phyloP scores from a whole-genome alignment of 306 rosid species.

The Sicyos baderoa region DNA sequence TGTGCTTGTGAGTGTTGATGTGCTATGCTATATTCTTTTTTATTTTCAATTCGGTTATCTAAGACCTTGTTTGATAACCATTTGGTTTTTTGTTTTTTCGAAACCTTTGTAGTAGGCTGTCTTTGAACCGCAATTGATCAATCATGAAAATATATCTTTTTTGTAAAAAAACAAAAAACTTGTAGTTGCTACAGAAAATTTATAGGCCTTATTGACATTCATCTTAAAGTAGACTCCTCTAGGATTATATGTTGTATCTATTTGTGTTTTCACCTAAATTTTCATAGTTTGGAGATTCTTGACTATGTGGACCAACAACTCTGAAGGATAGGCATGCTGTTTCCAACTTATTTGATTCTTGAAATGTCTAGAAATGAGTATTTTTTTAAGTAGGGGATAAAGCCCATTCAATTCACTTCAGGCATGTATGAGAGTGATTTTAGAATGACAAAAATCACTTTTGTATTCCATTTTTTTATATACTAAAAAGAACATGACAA shows the following conservation, averaged over 20 bases:
- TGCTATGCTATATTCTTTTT: not conserved
- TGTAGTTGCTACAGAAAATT: not conserved
- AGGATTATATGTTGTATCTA: not conserved
- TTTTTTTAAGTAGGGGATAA: too few relatives aligned
- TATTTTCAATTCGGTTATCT: not conserved
- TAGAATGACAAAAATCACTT: too few relatives aligned
- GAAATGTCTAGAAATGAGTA: too few relatives aligned
- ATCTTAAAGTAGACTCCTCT: not conserved
- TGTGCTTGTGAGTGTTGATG: not conserved
- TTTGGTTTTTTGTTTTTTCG: too few relatives aligned
- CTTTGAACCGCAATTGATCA: not conserved
- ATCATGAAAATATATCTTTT: not conserved
- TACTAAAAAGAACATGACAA: too few relatives aligned
- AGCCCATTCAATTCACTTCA: too few relatives aligned
- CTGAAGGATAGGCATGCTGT: too few relatives aligned
- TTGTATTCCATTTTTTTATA: too few relatives aligned
- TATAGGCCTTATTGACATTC: not conserved
- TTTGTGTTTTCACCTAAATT: not conserved
- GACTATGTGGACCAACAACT: not conserved
- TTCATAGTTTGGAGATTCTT: not conserved
- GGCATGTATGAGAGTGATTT: too few relatives aligned
- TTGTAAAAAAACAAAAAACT: too few relatives aligned
- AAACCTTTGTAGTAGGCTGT: not conserved
- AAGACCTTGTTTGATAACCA: too few relatives aligned
- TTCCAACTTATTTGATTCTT: too few relatives aligned